Evolutionary conservation across 2,329 filamentous ascomycete genomes (phyloP), one percentile per base, ranked within the genome.

Genomic region (Fusarium longipes): DNA sequence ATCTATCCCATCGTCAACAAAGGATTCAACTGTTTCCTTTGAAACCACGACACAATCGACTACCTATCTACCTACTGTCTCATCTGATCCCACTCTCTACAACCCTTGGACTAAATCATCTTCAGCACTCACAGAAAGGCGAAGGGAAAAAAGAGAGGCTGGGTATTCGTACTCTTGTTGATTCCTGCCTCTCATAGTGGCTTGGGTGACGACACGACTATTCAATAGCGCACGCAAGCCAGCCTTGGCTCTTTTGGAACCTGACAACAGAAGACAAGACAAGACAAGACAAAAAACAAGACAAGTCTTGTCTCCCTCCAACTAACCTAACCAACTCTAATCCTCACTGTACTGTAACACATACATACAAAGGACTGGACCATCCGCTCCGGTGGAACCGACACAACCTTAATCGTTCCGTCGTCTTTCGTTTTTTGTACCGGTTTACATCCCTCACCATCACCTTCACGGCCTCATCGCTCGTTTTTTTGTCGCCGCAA

Each of bases 121-220:
- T 18, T n/a, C 27, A 47, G 20, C 29, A 33, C 22, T 22, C n/a
- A 17, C 30, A 52, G 11, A 17, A 27, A 55, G n/a, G n/a, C n/a
- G n/a, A n/a, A n/a, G n/a, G n/a, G 8, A 22, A 43, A 39, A 15
- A 33, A 47, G 29, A 58, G 65, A 55, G 57, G 65, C 35, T 69
- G 61, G 65, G 61, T 27, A 35, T 51, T 44, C 43, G 55, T 48
- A 40, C 57, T 48, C 51, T 47, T 63, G 58, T 50, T 63, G 32
- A 61, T 58, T 58, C 35, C 40, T 44, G 48, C 48, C 40, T 44
- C 22, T 53, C 25, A 30, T 54, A 66, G 49, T 56, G 66, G 57
- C 67, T 67, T 67, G 53, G 38, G 66, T 69, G 66, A 69, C 66
- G 66, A 69, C 66, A 69, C 66, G 53, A 69, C 66, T 68, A 36